phyloP scores from a whole-genome alignment of 257 asterid genomes.

The Przewalskia tangutica region DNA sequence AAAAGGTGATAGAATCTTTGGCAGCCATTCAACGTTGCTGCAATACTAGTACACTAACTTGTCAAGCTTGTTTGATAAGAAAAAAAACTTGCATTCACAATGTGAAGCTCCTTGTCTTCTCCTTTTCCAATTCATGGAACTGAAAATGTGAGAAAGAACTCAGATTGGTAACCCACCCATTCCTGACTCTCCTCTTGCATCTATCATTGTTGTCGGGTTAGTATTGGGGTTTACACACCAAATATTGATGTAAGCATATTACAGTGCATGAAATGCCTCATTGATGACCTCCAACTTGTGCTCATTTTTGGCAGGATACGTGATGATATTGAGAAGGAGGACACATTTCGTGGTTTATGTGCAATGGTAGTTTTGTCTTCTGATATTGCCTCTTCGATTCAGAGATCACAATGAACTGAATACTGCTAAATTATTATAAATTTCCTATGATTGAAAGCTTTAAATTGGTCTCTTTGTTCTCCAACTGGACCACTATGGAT shows the following conservation, averaged over 20 bases:
- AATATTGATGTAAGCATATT: not conserved
- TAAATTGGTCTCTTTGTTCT: not conserved
- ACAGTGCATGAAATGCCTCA: not conserved
- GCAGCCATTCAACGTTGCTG: not conserved
- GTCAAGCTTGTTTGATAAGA: not conserved
- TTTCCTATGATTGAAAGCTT: not conserved
- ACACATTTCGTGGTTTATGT: conserved; percentile 91
- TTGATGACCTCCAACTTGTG: not conserved
- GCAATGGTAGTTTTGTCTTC: conserved; percentile 54
- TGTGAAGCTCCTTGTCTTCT: not conserved
- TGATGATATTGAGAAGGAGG: conserved; percentile 95
- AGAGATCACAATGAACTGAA: not conserved
- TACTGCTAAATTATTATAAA: not conserved
- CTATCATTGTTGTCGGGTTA: not conserved
- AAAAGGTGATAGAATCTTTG: not conserved
- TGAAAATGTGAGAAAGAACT: not conserved
- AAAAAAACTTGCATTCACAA: not conserved
- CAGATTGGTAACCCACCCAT: not conserved
- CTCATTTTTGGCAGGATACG: conserved; percentile 63
- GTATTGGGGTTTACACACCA: not conserved
- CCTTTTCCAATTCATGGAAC: not conserved
- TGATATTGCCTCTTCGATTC: not conserved
- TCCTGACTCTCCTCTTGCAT: not conserved
- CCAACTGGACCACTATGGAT: not conserved
- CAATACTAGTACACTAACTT: not conserved